phyloP scores from a whole-genome alignment of 2,329 filamentous ascomycete species.

The Pseudogymnoascus sp. region DNA sequence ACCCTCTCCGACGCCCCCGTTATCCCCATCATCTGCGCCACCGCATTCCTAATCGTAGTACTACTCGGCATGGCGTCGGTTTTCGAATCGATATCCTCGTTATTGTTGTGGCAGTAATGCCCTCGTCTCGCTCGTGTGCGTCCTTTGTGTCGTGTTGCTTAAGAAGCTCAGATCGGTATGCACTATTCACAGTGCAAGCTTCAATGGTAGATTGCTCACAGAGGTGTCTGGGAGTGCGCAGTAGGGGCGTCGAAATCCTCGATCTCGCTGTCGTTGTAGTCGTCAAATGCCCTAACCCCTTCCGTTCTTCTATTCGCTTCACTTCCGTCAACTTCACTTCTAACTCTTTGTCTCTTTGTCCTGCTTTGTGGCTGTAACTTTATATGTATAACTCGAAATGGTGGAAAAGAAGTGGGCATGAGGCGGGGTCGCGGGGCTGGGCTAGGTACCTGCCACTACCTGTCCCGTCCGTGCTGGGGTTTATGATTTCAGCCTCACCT shows the following conservation, averaged over 20 bases:
- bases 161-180: background rate
- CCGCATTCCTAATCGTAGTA: slow-evolving; percentile 17
- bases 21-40: slow-evolving; percentile 25
- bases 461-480: background rate
- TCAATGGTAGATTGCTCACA: background rate
- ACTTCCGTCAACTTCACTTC: background rate
- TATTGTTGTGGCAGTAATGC: background rate
- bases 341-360: background rate
- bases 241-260: background rate
- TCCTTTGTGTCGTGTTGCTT: background rate
- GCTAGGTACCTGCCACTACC: slow-evolving; percentile 2
- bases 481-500: background rate
- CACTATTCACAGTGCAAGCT: background rate
- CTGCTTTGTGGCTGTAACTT: background rate
- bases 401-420: slow-evolving; percentile 1
- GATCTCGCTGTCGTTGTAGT: background rate
- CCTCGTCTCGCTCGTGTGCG: background rate
- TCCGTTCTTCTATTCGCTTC: background rate
- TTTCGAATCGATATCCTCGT: background rate
- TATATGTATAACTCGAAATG: background rate
- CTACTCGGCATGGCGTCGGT: slow-evolving; percentile 24
- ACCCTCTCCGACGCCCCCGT: slow-evolving; percentile 26
- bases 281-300: background rate
- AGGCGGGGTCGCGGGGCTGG: slow-evolving; percentile 2
- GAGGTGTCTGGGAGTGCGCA: background rate